These are phyloP conservation scores for Ehretia macrophylla DNA, from an alignment of 257 asterid genomes.

Conservation along the genomic window DNA sequence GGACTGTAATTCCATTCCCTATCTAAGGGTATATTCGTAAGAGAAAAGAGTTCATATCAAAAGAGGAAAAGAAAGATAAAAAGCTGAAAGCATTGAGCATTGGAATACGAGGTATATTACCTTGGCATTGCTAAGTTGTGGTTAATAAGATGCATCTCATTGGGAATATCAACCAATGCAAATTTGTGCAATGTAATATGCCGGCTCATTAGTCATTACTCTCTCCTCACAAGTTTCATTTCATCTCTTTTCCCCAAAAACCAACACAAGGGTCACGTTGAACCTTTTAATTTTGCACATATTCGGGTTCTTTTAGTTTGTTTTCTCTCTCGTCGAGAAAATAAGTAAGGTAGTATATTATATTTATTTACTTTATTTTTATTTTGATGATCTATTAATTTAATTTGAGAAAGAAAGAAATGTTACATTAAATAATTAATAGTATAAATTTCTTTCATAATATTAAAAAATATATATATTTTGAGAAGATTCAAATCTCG, in stretches of 20 bases:
- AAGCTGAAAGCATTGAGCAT: neutral
- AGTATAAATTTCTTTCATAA: no score
- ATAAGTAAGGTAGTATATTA: no score
- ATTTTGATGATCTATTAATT: no score
- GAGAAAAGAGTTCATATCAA: neutral
- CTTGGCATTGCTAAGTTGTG: neutral
- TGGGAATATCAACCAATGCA: neutral
- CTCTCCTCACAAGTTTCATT: no score
- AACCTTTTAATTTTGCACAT: no score
- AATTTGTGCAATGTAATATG: neutral
- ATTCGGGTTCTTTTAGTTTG: no score
- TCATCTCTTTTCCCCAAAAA: neutral
- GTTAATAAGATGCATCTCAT: neutral
- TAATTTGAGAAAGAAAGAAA: no score
- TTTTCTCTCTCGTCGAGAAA: no score
- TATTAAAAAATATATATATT: no score
- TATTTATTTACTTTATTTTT: no score
- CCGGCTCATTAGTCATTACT: neutral
- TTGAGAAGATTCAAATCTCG: no score
- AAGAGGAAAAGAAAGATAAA: neutral
- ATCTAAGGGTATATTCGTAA: conserved; percentile 10
- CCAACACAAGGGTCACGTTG: neutral
- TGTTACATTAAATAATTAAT: no score
- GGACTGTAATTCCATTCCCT: neutral
- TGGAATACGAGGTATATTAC: neutral